Base-by-base conservation (phyloP, 169 alveolate species). In the Plasmodium fragile region DNA sequence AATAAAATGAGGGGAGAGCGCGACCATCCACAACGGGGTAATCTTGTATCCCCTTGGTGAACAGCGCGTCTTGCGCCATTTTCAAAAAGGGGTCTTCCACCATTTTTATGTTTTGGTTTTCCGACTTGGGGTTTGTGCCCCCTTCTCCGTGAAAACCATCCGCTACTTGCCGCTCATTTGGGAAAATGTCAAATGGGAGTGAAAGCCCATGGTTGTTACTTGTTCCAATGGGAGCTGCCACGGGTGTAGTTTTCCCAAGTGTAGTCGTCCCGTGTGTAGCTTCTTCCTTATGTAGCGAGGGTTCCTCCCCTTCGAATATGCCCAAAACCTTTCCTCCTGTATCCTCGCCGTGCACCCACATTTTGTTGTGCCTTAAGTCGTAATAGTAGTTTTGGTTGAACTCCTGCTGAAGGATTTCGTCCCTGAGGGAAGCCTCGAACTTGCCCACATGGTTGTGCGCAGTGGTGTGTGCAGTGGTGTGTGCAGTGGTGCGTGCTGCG, bases 331-430 rank as follows among this genome's bases (percentile, higher is more conserved):
- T 53, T 45, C 25, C 34, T 49, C n/a, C 43, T 13, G 30, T 59
- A 25, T 52, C 52, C 39, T 59, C 78, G 22, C 73, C 16, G 34
- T 10, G 73, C n/a, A 82, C 18, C 75, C 30, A 36, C 22, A 82
- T 18, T 69, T 70, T 30, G 52, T 45, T 6, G 34, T 8, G 69
- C 75, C 73, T 82, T 43, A 82, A 82, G 53, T 82, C 82, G 22
- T 69, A 82, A 32, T 41, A 82, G 36, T 82, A 82, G 45, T 52
- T 53, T 65, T 65, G 53, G 41, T 71, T 69, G 13, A 70, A 32
- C 39, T 18, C 80, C 69, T 81, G 32, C 16, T 81, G 32, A 8
- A 55, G 70, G 43, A 28, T 30, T 32, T 81, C 90, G 4, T 49
- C 78, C 34, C 41, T 18, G 36, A 65, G 75, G 8, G 25, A n/a